Conservation (phyloP, 306 rosid species). For the Elaeagnus macrophylla region DNA sequence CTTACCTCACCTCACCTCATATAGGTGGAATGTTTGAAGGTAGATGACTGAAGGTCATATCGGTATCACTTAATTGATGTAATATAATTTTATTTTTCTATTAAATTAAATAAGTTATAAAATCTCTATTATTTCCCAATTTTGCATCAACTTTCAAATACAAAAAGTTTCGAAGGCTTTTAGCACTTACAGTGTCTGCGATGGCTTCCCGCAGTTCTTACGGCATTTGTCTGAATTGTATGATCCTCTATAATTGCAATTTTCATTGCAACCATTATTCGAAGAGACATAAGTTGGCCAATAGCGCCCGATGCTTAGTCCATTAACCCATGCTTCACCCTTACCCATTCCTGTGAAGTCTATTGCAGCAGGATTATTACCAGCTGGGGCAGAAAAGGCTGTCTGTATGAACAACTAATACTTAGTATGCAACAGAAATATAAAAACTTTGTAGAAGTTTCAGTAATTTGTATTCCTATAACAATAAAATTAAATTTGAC, state of each 20-base stretch:
- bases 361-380: slow-evolving; percentile 67
- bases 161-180: neutral
- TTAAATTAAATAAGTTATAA: too few relatives aligned
- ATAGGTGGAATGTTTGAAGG: too few relatives aligned
- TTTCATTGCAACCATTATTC: slow-evolving; percentile 37
- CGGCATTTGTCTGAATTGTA: slow-evolving; percentile 55
- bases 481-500: too few relatives aligned
- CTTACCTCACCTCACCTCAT: too few relatives aligned
- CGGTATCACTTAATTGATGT: too few relatives aligned
- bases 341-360: slow-evolving; percentile 92
- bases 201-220: slow-evolving; percentile 81
- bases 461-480: neutral
- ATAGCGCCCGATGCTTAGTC: slow-evolving; percentile 88
- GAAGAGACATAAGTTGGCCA: slow-evolving; percentile 65
- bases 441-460: slow-evolving; percentile 3
- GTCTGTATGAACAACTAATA: slow-evolving; percentile 40
- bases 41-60: too few relatives aligned
- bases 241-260: slow-evolving; percentile 57
- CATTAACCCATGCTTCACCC: slow-evolving; percentile 97
- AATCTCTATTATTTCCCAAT: too few relatives aligned
- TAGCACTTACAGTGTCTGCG: slow-evolving; percentile 60
- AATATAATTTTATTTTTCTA: too few relatives aligned
- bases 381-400: slow-evolving; percentile 52
- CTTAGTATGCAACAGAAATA: slow-evolving; percentile 22
- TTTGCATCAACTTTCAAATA: neutral